These are phyloP conservation scores for Candida awuae DNA, from an alignment of 805 yeast genomes.

Conservation along the genomic window DNA sequence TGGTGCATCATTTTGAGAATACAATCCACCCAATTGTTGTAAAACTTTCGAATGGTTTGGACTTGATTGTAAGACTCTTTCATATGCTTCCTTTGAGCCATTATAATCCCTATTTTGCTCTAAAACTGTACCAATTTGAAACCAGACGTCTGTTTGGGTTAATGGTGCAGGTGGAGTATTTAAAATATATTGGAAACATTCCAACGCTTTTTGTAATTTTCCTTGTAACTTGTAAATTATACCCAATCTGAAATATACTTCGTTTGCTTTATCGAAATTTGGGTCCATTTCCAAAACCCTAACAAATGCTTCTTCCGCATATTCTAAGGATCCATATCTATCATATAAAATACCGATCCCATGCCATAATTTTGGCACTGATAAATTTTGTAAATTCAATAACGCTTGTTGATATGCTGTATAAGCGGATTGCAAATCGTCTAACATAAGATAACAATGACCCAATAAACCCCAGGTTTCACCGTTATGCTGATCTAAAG, in stretches of 20 bases:
- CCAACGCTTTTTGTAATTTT: slow-evolving; percentile 77
- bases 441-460: slow-evolving; percentile 94
- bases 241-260: slow-evolving; percentile 92
- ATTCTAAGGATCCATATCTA: slow-evolving; percentile 90
- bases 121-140: slow-evolving; percentile 92
- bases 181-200: slow-evolving; percentile 89
- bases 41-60: slow-evolving; percentile 94
- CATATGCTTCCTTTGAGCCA: slow-evolving; percentile 93
- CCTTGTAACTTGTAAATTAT: slow-evolving; percentile 94
- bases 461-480: slow-evolving; percentile 97
- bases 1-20: slow-evolving; percentile 62
- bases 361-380: slow-evolving; percentile 96
- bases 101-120: slow-evolving; percentile 89
- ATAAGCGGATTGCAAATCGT: slow-evolving; percentile 91
- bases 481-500: slow-evolving; percentile 78
- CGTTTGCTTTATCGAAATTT: slow-evolving; percentile 90
- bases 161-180: slow-evolving; percentile 90
- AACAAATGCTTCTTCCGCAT: slow-evolving; percentile 97
- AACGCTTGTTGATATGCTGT: slow-evolving; percentile 95
- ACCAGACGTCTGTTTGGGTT: slow-evolving; percentile 97
- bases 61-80: slow-evolving; percentile 78
- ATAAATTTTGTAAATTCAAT: slow-evolving; percentile 82
- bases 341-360: slow-evolving; percentile 96
- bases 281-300: slow-evolving; percentile 94
- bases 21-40: slow-evolving; percentile 92